Evolutionary conservation across 1,284 basidiomycete genomes (phyloP), one percentile per base, ranked within the genome.

Genomic region (Testicularia cyperi): DNA sequence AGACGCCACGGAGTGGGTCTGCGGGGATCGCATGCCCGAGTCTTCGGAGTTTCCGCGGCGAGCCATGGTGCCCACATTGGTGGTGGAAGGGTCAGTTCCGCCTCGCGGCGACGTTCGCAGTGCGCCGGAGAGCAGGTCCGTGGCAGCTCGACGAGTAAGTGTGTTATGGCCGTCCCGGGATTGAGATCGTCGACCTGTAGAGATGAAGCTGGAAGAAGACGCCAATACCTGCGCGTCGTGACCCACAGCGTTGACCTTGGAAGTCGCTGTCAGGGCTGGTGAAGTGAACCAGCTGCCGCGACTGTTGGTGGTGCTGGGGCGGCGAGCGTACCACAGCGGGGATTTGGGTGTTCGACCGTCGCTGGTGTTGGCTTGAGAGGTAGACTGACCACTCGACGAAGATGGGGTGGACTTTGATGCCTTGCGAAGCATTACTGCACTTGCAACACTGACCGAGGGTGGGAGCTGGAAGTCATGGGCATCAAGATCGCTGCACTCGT

Each of bases 401-500:
- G 42, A 34, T 35, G 37, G 18, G 6, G 31, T 27, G 15, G 46
- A 33, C 44, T 39, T 51, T 42, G 57, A 51, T 34, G 19, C 25
- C 35, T 48, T 62, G 29, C 54, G 62, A 27, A 69, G 54, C 44
- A 69, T 60, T 16, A 69, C 55, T 5, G 61, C 32, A 43, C 45
- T 53, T 16, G 64, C 54, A 12, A 54, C 52, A 38, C 52, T 54
- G 54, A 68, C 47, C 18, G 63, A 63, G 38, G 66, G 66, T 13
- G 66, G 66, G n/a, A 69, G 52, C 47, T 53, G 42, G 37, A 69
- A 53, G 23, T 63, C 64, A 38, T 57, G 42, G 4, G 65, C 51
- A 30, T 69, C 66, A 19, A 66, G 56, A 23, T 69, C 66, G 23
- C 58, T 62, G n/a, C 55, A 57, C 32, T 67, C 66, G 21, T 67